Conservation (phyloP, 768 basidiomycete species). For the Boletus sp. region DNA sequence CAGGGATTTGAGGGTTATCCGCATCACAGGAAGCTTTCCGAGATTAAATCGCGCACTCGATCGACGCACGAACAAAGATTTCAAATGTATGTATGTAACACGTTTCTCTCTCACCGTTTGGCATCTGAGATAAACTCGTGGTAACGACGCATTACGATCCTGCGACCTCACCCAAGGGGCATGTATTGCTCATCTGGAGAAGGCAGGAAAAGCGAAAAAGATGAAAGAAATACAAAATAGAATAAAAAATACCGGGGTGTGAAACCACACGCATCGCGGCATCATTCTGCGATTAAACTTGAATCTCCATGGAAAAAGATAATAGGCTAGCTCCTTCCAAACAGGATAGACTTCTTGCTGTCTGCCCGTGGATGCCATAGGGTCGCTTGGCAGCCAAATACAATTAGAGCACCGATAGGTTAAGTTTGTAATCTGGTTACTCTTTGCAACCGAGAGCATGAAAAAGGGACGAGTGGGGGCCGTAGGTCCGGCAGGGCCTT, state of each 20-base stretch:
- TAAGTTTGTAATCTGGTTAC: conserved; percentile 13
- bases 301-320: conserved; percentile 17
- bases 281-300: conserved; percentile 19
- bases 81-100: background rate
- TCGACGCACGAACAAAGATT: conserved; percentile 18
- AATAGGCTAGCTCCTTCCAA: conserved; percentile 23
- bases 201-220: background rate
- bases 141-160: conserved; percentile 23
- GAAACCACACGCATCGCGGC: conserved; percentile 20
- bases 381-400: conserved; percentile 7
- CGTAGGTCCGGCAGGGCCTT: conserved; percentile 13
- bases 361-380: conserved; percentile 10
- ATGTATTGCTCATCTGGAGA: conserved; percentile 21
- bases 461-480: conserved; percentile 17
- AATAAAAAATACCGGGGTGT: conserved; percentile 14
- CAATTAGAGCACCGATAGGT: conserved; percentile 3
- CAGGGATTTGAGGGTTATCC: conserved; percentile 8
- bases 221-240: background rate
- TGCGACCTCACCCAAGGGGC: conserved; percentile 25
- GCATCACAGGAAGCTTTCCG: conserved; percentile 13
- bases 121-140: conserved; percentile 32
- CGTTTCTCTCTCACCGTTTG: conserved; percentile 17
- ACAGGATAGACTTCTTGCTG: conserved; percentile 18
- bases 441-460: conserved; percentile 9
- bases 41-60: conserved; percentile 27